phyloP scores from a whole-genome alignment of 2,329 filamentous ascomycete species.

The Ophiostoma ips region DNA sequence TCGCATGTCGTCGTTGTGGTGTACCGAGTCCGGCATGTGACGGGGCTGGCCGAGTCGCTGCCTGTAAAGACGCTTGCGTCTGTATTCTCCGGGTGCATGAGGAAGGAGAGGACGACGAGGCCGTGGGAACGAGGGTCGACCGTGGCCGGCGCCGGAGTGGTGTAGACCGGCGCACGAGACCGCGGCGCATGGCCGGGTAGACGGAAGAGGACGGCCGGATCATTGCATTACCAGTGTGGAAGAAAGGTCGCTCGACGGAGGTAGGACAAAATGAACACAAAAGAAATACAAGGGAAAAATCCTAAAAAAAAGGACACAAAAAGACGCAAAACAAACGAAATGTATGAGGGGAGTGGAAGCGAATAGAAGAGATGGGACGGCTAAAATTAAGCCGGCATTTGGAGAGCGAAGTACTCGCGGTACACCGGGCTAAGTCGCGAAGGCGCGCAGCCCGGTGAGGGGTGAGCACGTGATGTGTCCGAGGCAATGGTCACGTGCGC shows the following conservation, averaged over 20 bases:
- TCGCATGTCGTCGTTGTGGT: constrained; percentile 8
- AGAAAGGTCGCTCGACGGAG: not conserved
- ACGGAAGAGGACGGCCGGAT: constrained; percentile 6
- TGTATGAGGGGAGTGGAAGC: too few relatives aligned
- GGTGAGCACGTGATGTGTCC: too few relatives aligned
- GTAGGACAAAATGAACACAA: not conserved
- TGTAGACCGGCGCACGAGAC: constrained; percentile 7
- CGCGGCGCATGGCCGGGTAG: constrained; percentile 8
- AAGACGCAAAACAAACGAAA: too few relatives aligned
- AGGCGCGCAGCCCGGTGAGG: too few relatives aligned
- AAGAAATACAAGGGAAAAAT: not conserved
- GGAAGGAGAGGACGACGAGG: not conserved
- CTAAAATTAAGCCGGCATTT: too few relatives aligned
- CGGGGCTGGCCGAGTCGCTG: not conserved
- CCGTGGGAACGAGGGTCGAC: not conserved
- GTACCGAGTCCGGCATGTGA: constrained; percentile 11
- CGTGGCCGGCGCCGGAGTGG: constrained; percentile 5
- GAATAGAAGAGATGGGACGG: too few relatives aligned
- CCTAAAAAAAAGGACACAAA: not conserved
- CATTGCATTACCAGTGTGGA: constrained; percentile 3
- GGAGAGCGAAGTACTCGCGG: too few relatives aligned
- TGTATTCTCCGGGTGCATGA: constrained; percentile 10
- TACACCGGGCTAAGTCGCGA: too few relatives aligned
- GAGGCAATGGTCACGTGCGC: too few relatives aligned
- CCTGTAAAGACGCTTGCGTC: not conserved